Conservation (phyloP, 1,284 basidiomycete species). For the Ustilago hordei region DNA sequence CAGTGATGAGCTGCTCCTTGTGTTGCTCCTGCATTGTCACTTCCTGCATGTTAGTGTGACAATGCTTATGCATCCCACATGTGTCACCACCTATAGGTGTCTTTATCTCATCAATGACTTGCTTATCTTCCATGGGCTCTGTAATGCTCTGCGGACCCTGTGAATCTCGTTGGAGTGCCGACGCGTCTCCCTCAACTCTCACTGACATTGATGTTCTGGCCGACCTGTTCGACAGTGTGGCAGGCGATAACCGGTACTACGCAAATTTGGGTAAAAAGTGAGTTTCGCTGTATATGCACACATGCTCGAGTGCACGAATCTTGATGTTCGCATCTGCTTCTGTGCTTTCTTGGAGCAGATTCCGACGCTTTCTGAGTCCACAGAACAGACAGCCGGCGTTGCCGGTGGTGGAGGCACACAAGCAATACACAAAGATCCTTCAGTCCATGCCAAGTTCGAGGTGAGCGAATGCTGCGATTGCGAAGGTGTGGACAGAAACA, state of each 20-base stretch:
- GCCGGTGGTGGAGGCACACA: slow-evolving; percentile 2
- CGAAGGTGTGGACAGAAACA: not conserved
- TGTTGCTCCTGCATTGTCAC: no score
- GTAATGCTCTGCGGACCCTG: no score
- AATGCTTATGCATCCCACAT: no score
- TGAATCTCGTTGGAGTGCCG: no score
- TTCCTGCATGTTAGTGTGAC: no score
- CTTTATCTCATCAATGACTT: no score
- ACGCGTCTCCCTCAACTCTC: no score
- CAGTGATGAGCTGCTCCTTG: no score
- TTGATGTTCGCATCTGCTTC: not conserved
- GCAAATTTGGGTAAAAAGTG: not conserved
- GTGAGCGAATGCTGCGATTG: not conserved
- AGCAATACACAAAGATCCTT: slow-evolving; percentile 4
- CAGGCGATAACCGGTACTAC: not conserved
- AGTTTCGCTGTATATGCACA: not conserved
- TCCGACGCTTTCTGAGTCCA: slow-evolving; percentile 9
- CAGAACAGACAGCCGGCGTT: not conserved
- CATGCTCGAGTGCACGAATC: not conserved
- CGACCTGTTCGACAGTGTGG: not conserved
- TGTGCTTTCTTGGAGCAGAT: slow-evolving; percentile 3
- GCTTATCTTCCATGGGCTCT: no score
- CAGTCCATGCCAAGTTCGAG: not conserved
- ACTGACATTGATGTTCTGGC: not conserved
- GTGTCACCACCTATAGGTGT: no score